phyloP scores from a whole-genome alignment of 805 yeast species.

The Sungouiella blattae region DNA sequence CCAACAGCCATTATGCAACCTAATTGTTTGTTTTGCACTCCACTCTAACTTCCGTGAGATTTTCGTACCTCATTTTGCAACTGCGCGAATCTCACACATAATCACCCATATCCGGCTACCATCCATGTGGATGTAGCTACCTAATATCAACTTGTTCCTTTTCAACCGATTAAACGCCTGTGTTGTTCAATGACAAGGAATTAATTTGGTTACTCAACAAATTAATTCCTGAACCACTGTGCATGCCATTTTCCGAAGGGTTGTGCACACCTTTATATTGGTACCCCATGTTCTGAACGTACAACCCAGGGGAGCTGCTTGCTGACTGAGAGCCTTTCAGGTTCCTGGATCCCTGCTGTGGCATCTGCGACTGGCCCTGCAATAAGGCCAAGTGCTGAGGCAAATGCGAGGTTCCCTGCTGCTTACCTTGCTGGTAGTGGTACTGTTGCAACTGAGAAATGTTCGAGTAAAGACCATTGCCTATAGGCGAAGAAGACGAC shows the following conservation, averaged over 20 bases:
- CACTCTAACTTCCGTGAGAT: no score
- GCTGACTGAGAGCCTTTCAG: slow-evolving; percentile 15
- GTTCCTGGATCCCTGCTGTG: slow-evolving; percentile 3
- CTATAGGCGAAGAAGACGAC: slow-evolving; percentile 9
- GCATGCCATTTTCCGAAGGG: slow-evolving; percentile 1
- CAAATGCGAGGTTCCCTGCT: slow-evolving; percentile 12
- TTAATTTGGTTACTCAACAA: slow-evolving; percentile 29
- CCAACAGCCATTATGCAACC: no score
- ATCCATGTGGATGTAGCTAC: no score
- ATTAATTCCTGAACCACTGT: no score
- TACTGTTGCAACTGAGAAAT: slow-evolving; percentile 17
- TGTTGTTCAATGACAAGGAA: slow-evolving; percentile 18
- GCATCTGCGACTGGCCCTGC: slow-evolving; percentile 7
- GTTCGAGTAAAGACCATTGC: slow-evolving; percentile 14
- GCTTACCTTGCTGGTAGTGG: slow-evolving; percentile 17
- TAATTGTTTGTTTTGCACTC: no score
- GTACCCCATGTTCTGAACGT: slow-evolving; percentile 8
- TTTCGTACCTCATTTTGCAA: no score
- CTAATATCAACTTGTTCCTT: not conserved
- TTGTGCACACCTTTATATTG: slow-evolving; percentile 6
- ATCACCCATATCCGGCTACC: no score
- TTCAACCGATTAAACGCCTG: slow-evolving; percentile 1
- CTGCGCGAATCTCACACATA: no score
- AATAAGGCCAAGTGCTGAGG: slow-evolving; percentile 22
- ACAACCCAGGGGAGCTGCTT: slow-evolving; percentile 14